Evolutionary conservation across 768 basidiomycete species (phyloP).

Genomic region (Candolleomyces aberdarensis): DNA sequence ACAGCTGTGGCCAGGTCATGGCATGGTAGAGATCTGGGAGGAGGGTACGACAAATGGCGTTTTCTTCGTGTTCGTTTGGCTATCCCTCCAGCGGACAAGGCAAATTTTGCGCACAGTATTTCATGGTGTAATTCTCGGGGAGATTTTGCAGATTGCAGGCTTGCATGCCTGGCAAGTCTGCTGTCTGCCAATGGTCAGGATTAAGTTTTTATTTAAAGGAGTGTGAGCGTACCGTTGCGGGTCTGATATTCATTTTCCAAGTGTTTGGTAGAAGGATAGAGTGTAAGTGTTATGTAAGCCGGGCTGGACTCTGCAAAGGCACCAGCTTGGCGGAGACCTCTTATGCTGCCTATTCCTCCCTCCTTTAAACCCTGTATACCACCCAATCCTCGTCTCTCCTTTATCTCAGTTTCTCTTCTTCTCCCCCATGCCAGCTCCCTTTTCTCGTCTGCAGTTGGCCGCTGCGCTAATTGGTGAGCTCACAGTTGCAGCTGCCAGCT

Average conservation of each 20-base stretch:
- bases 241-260: conserved; percentile 42
- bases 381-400: too few species aligned
- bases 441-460: conserved; percentile 84
- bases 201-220: conserved; percentile 6
- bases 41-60: neutral
- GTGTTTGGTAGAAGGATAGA: too few species aligned
- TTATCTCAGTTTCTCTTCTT: neutral
- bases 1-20: conserved; percentile 93
- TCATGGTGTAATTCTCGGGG: conserved; percentile 91
- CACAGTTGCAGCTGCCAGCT: neutral
- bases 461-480: conserved; percentile 75
- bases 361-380: too few species aligned
- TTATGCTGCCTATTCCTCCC: too few species aligned
- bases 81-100: conserved; percentile 2
- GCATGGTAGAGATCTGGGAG: conserved; percentile 78
- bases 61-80: conserved; percentile 3
- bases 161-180: conserved; percentile 93
- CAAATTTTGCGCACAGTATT: conserved; percentile 53
- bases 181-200: conserved; percentile 48
- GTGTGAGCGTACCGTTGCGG: conserved; percentile 32
- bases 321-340: too few species aligned
- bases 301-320: too few species aligned
- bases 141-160: conserved; percentile 93
- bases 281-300: too few species aligned
- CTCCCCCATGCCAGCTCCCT: conserved; percentile 38